Base-by-base conservation (phyloP, 2,329 filamentous ascomycete species). In the Dactylellina parvicollis region DNA sequence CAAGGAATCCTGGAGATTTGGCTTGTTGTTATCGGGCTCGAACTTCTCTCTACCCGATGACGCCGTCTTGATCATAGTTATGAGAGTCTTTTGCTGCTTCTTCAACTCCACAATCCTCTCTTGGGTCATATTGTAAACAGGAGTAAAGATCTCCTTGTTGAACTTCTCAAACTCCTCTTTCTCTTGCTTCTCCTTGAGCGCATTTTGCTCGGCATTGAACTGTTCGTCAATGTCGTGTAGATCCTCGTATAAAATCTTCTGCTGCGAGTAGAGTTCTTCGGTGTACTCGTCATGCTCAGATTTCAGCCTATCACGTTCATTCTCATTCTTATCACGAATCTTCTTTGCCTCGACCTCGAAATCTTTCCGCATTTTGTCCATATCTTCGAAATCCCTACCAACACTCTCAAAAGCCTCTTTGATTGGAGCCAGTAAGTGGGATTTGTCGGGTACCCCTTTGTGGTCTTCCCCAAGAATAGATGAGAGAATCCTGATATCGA, bases 201-300 rank as follows among this genome's bases (percentile, higher is more conserved):
- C 61, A 9, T 74, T 75, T 61, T 79, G 77, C 47, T 75, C 64
- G 7, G 65, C 64, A 32, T 78, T 75, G 47, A 79, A 79, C 30
- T 78, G 76, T 24, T 76, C 75, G 34, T 79, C 77, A 67, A 78
- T 74, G 16, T 75, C 77, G 28, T 71, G 71, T 26, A 79, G 62
- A 34, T 79, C 78, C 18, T 77, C 78, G 46, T 79, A 79, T 2
- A 76, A 75, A 55, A 79, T 78, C 65, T 79, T 73, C 4, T 77
- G 57, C 16, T 77, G 76, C 2, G 76, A 65, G 46, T 77, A 79
- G 4, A 78, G 72, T 1, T 75, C 72, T 40, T 79, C 75, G 1
- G 73, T 76, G 47, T 76, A 75, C 46, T 77, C 75, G 28, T 76
- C 74, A 28, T 79, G 78, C 49, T 77, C 77, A n/a, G 78, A 76